Conservation (phyloP, 352 stramenopile genomes). For the Phytophthora megakarya region DNA sequence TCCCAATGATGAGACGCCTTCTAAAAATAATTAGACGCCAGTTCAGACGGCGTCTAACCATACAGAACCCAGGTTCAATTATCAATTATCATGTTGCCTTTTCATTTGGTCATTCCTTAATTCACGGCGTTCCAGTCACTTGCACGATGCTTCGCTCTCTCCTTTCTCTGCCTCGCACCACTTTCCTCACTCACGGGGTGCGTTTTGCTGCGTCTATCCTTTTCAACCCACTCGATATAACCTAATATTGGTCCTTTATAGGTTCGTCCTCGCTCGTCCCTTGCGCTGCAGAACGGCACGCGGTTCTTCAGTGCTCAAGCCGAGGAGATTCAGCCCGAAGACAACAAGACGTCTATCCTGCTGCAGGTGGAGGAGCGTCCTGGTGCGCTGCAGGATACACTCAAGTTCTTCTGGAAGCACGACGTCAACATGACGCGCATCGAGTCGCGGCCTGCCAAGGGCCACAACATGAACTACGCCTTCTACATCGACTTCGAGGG, state of each 20-base stretch:
- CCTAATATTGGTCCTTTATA: slow-evolving; percentile 1
- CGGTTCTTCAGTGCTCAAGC: slow-evolving; percentile 23
- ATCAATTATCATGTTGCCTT: background rate
- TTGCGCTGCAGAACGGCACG: slow-evolving; percentile 12
- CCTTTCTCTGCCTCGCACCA: slow-evolving; percentile 15
- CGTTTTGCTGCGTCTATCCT: background rate
- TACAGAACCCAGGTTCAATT: slow-evolving; percentile 16
- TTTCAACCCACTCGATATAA: background rate
- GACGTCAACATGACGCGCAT: slow-evolving; percentile 97
- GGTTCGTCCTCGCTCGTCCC: slow-evolving; percentile 17
- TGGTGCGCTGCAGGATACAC: slow-evolving; percentile 93
- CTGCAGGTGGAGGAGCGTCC: slow-evolving; percentile 76
- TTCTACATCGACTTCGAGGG: slow-evolving; percentile 95
- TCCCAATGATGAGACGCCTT: background rate
- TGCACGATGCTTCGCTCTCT: slow-evolving; percentile 28
- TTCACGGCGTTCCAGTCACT: background rate
- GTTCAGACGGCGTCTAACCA: background rate
- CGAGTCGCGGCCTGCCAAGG: slow-evolving; percentile 92
- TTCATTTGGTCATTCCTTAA: slow-evolving; percentile 5
- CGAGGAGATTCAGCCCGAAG: slow-evolving; percentile 47
- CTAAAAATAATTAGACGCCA: no score
- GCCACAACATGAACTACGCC: slow-evolving; percentile 84
- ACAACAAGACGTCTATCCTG: slow-evolving; percentile 78
- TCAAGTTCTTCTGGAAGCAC: slow-evolving; percentile 98
- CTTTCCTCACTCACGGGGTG: slow-evolving; percentile 17